phyloP scores from a whole-genome alignment of 257 asterid species.

The Solanum tarijense region DNA sequence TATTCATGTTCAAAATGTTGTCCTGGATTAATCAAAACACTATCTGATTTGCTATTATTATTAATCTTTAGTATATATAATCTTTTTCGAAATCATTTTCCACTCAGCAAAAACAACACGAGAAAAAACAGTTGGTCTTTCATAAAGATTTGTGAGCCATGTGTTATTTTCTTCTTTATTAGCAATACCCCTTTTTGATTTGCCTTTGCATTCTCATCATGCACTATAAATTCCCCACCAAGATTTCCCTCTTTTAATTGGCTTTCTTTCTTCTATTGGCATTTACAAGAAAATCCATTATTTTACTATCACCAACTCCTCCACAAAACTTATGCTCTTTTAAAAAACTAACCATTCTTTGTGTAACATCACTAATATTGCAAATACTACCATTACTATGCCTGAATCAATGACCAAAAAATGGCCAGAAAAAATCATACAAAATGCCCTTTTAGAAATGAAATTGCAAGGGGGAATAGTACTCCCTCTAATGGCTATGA shows the following conservation, averaged over 20 bases:
- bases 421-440: slow-evolving; percentile 1
- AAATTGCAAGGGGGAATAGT: slow-evolving; percentile 45
- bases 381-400: background rate
- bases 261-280: background rate
- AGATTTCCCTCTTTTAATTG: background rate
- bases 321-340: slow-evolving; percentile 28
- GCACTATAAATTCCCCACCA: slow-evolving; percentile 15
- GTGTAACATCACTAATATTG: slow-evolving; percentile 1
- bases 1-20: background rate
- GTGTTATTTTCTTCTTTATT: background rate
- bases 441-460: slow-evolving; percentile 36
- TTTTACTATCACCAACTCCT: slow-evolving; percentile 7
- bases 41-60: background rate
- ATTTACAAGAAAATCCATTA: background rate
- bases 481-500: slow-evolving; percentile 48
- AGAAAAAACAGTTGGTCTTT: background rate
- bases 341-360: slow-evolving; percentile 2
- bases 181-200: background rate
- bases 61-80: background rate
- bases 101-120: background rate
- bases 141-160: background rate
- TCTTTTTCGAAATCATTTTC: background rate
- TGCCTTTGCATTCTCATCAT: slow-evolving; percentile 12
- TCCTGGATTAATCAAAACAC: background rate
- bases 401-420: slow-evolving; percentile 10